These are phyloP conservation scores for Neocatenulostroma microsporum DNA, from an alignment of 2,329 filamentous ascomycete species.

Conservation along the genomic window DNA sequence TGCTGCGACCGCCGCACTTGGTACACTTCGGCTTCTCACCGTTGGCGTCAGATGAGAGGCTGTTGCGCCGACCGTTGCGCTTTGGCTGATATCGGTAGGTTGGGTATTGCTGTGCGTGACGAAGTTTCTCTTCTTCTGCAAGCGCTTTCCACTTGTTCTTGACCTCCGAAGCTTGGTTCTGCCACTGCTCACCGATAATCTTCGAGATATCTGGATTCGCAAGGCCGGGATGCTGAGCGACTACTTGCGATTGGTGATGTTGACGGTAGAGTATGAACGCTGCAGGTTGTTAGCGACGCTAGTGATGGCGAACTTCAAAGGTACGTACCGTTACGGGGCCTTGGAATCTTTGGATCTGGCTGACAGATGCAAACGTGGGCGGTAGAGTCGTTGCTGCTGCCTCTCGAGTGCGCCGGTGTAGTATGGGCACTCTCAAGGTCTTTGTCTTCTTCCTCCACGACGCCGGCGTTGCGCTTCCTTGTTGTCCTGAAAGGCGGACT, in stretches of 20 bases:
- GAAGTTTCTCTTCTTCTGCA: constrained; percentile 86
- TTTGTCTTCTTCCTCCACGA: constrained; percentile 27
- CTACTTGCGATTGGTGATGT: constrained; percentile 76
- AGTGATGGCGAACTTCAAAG: no score
- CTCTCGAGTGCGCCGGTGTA: constrained; percentile 23
- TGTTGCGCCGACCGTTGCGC: constrained; percentile 39
- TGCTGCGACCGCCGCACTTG: constrained; percentile 63
- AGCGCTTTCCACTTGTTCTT: constrained; percentile 83
- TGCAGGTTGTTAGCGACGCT: no score
- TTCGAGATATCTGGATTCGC: constrained; percentile 96
- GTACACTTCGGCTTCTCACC: constrained; percentile 49
- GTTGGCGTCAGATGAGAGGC: constrained; percentile 24
- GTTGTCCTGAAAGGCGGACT: constrained; percentile 26
- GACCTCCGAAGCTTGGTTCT: constrained; percentile 61
- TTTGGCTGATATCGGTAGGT: constrained; percentile 91
- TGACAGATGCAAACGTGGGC: constrained; percentile 60
- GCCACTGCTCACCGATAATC: constrained; percentile 92
- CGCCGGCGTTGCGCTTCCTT: constrained; percentile 27
- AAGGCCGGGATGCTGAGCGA: constrained; percentile 74
- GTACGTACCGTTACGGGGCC: constrained; percentile 61
- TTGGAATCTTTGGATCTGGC: constrained; percentile 62
- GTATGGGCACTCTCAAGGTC: constrained; percentile 17
- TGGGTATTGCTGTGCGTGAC: constrained; percentile 83
- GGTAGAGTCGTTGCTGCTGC: constrained; percentile 34
- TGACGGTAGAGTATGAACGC: constrained; percentile 98